A percentile compares a stretch with the other conserved stretches of the same genome.
Conservation (phyloP, 768 basidiomycete genomes). For the Cystobasidium tubakii region DNA sequence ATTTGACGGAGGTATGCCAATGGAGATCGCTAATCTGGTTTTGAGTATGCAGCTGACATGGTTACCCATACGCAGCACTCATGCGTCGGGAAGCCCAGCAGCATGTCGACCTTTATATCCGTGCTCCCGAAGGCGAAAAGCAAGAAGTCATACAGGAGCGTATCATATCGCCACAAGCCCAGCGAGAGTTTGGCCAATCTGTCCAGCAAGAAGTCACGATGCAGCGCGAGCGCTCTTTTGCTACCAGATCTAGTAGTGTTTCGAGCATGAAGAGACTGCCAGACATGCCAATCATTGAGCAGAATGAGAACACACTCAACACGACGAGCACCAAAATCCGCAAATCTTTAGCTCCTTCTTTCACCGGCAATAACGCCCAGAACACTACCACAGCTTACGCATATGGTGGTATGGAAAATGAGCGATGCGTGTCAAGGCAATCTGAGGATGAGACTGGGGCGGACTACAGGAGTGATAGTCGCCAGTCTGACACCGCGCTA, state of each 20-base stretch:
- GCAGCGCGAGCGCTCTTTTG: not conserved
- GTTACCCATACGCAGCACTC: not conserved
- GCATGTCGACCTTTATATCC: conserved; percentile 19
- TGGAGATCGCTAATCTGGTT: not conserved
- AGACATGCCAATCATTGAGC: not conserved
- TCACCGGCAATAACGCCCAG: not conserved
- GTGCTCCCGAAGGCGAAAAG: not conserved
- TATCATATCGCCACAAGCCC: conserved; percentile 27
- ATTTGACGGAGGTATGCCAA: conserved; percentile 10
- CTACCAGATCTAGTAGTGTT: conserved; percentile 2
- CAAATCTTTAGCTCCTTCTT: conserved; percentile 16
- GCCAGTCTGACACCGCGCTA: not conserved
- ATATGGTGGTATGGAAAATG: conserved; percentile 8
- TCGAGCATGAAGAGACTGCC: conserved; percentile 9
- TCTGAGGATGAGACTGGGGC: not conserved
- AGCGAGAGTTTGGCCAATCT: conserved; percentile 9
- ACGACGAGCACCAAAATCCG: conserved; percentile 1
- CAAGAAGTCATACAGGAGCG: conserved; percentile 36
- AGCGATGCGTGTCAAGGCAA: conserved; percentile 19
- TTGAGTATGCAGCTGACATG: not conserved
- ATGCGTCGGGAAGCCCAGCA: not conserved
- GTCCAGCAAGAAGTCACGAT: not conserved
- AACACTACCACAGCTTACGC: not conserved
- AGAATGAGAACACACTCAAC: not conserved
- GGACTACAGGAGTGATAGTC: conserved; percentile 7